Percentiles rank a stretch among this genome's conserved stretches.
These are phyloP conservation scores for Lachnellula hyalina DNA, from an alignment of 2,329 filamentous ascomycete species.

Conservation along the genomic window DNA sequence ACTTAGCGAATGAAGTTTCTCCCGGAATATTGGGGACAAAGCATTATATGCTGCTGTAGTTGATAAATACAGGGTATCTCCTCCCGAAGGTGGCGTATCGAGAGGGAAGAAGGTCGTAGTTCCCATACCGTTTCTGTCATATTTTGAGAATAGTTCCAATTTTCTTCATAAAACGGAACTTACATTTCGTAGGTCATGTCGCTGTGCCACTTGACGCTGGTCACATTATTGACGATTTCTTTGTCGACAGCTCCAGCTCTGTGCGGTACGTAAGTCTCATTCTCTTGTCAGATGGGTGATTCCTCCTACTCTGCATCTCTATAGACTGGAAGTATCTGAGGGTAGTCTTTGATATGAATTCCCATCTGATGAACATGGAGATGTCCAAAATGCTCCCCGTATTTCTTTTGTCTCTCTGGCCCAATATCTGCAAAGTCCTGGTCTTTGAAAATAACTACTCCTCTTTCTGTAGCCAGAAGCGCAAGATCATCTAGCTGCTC, in stretches of 20 bases:
- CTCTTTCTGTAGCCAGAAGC: background rate
- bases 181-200: no score
- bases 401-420: background rate
- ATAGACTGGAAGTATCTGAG: no score
- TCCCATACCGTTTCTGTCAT: constrained; percentile 44
- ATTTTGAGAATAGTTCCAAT: no score
- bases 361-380: background rate
- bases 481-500: background rate
- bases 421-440: background rate
- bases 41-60: constrained; percentile 72
- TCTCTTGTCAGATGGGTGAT: no score
- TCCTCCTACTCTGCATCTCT: no score
- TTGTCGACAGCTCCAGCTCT: no score
- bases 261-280: no score
- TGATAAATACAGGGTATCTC: constrained; percentile 73
- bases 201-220: no score
- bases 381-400: background rate
- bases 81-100: constrained; percentile 70
- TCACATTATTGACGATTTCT: no score
- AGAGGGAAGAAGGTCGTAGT: constrained; percentile 82
- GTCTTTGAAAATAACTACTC: background rate
- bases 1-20: constrained; percentile 69
- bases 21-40: constrained; percentile 68
- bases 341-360: background rate
- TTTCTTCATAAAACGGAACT: no score